phyloP scores from a whole-genome alignment of 2,329 filamentous ascomycete species.

The Colletotrichum destructivum region DNA sequence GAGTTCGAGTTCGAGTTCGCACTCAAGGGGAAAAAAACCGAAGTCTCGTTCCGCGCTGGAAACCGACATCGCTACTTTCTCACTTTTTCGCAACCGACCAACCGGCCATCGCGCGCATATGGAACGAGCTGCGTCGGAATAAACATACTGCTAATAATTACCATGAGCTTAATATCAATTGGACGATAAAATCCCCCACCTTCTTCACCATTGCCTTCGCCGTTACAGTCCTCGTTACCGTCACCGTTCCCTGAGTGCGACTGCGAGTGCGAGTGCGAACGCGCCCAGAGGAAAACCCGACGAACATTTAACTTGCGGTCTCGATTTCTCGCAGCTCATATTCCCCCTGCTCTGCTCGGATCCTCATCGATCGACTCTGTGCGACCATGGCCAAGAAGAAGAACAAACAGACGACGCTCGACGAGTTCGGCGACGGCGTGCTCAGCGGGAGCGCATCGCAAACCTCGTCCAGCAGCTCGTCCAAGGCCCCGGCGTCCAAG shows the following conservation, averaged over 20 bases:
- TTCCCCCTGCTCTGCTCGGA: not conserved
- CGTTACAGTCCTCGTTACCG: too few species aligned
- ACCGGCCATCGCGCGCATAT: not conserved
- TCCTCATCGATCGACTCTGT: too few species aligned
- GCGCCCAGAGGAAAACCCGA: slow-evolving; percentile 7
- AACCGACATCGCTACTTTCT: not conserved
- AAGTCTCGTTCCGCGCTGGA: not conserved
- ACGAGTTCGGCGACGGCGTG: slow-evolving; percentile 47
- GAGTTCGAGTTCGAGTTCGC: too few species aligned
- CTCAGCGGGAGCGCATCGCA: slow-evolving; percentile 35
- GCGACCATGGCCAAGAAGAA: slow-evolving; percentile 64
- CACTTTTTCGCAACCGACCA: too few species aligned
- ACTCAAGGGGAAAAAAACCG: not conserved
- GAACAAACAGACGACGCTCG: slow-evolving; percentile 56
- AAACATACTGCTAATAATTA: slow-evolving; percentile 20
- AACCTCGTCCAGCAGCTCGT: slow-evolving; percentile 17
- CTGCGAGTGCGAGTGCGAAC: slow-evolving; percentile 22
- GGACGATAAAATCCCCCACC: slow-evolving; percentile 32
- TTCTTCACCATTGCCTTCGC: not conserved
- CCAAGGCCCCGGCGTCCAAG: slow-evolving; percentile 43
- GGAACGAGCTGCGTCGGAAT: slow-evolving; percentile 8
- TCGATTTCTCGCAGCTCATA: not conserved
- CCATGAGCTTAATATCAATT: slow-evolving; percentile 40
- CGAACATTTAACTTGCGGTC: slow-evolving; percentile 17
- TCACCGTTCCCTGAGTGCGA: slow-evolving; percentile 23